Evolutionary conservation across 352 stramenopile genomes (phyloP), one percentile per base, ranked within the genome.

Genomic region (Pythium aristosporum): DNA sequence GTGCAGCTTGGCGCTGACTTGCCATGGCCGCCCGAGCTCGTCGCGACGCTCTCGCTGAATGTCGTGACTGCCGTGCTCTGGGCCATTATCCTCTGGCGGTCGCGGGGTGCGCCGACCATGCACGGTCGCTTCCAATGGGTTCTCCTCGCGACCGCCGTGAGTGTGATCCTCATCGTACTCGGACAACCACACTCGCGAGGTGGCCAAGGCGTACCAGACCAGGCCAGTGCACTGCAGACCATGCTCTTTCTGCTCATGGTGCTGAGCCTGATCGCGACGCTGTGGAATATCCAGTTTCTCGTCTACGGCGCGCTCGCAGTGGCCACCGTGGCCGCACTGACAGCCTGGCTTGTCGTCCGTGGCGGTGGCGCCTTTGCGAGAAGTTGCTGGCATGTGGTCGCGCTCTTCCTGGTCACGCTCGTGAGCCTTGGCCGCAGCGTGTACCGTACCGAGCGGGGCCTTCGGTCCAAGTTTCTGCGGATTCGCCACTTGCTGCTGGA

Each of bases 401-500:
- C 68, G 37, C 61, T 90, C 18, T 85, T 87, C 30, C 10, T 76
- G 0, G 49, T 55, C 13, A 77, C 65, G 46, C 53, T 87, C 30
- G 18, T 52, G 36, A 74, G 82, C 51, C 69, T 88, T 25, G 76
- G 75, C 0, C 63, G 65, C 10, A 63, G 67, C 6, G 61, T 86
- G 0, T 88, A 87, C 42, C 75, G 73, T 39, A 67, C 47, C 5
- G 79, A 90, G 39, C 63, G 56, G 13, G 58, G 57, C 10, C 61
- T 81, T 20, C 76, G 81, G 1, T 47, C 66, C 47, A 87, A 83
- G 51, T 90, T 90, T 48, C 47, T 90, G 21, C 69, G 67, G 0
- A 55, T 86, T n/a, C 72, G 79, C 9, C 81, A 84, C 34, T 57
- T 90, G 23, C 65, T 88, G 65, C 71, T 90, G 10, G 81, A 88